These are phyloP conservation scores for Solanum lycopersicoides DNA, from an alignment of 257 asterid genomes.

Conservation along the genomic window DNA sequence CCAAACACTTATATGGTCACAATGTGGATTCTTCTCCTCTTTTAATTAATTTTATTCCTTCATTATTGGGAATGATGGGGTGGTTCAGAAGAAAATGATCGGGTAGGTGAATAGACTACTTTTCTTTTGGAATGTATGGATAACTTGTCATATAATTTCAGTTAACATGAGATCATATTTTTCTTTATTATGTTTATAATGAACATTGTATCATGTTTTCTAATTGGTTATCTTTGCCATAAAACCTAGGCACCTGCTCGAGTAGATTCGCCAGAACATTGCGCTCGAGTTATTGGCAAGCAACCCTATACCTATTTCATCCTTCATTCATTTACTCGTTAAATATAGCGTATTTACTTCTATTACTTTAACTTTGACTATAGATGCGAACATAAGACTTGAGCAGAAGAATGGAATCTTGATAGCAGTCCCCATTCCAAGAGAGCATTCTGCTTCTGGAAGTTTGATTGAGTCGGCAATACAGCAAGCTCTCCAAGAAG, in stretches of 20 bases:
- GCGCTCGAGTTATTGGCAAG: constrained; percentile 76
- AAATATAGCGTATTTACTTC: not conserved
- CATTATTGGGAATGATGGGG: not conserved
- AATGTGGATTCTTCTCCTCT: not conserved
- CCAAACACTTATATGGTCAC: not conserved
- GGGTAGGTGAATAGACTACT: not conserved
- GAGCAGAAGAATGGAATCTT: constrained; percentile 59
- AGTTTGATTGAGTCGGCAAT: constrained; percentile 65
- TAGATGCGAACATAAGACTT: constrained; percentile 61
- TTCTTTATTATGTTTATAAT: not conserved
- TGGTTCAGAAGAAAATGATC: not conserved
- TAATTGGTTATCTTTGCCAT: not conserved
- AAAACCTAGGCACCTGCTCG: constrained; percentile 72
- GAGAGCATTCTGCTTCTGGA: constrained; percentile 81
- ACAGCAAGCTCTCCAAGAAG: constrained; percentile 74
- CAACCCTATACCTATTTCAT: not conserved
- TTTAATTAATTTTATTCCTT: not conserved
- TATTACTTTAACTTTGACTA: not conserved
- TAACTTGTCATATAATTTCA: not conserved
- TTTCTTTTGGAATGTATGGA: not conserved
- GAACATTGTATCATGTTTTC: not conserved
- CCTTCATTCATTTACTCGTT: not conserved
- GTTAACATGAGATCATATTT: not conserved
- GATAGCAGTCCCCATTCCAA: constrained; percentile 83
- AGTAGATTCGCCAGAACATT: constrained; percentile 79